phyloP scores from a whole-genome alignment of 129 eudicot species.

The Flaveria trinervia region DNA sequence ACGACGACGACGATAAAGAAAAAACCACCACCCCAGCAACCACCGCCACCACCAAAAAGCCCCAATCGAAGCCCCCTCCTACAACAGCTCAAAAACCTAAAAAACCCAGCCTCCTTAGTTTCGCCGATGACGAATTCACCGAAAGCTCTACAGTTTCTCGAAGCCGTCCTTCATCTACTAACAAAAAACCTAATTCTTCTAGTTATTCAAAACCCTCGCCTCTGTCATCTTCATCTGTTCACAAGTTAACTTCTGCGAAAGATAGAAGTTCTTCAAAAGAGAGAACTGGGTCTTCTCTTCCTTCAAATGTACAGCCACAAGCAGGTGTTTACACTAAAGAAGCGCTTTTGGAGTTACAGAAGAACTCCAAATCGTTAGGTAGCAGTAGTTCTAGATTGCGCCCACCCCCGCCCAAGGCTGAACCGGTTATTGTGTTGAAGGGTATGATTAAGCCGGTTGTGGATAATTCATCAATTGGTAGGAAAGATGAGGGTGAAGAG shows the following conservation, averaged over 20 bases:
- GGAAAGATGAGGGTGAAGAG: slow-evolving; percentile 17
- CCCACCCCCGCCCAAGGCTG: slow-evolving; percentile 29
- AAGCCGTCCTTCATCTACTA: slow-evolving; percentile 29
- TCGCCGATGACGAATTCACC: slow-evolving; percentile 64
- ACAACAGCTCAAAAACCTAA: slow-evolving; percentile 55
- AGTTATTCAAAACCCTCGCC: slow-evolving; percentile 38
- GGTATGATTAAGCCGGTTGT: slow-evolving; percentile 60
- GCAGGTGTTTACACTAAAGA: slow-evolving; percentile 87
- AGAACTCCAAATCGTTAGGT: slow-evolving; percentile 71
- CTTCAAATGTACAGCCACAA: slow-evolving; percentile 83
- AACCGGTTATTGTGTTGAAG: slow-evolving; percentile 63
- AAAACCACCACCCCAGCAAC: slow-evolving; percentile 18
- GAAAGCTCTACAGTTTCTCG: slow-evolving; percentile 16
- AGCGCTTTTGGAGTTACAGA: slow-evolving; percentile 78
- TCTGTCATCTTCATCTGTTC: slow-evolving; percentile 40
- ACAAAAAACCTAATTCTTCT: slow-evolving; percentile 34
- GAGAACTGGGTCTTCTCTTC: slow-evolving; percentile 31
- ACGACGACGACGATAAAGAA: slow-evolving; percentile 44
- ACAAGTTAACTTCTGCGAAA: slow-evolving; percentile 58
- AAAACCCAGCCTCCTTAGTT: slow-evolving; percentile 63
- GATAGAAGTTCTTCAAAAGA: slow-evolving; percentile 42
- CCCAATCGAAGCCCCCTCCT: slow-evolving; percentile 25
- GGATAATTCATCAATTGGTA: not conserved
- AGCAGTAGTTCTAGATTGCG: slow-evolving; percentile 39
- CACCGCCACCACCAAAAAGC: not conserved